phyloP scores from a whole-genome alignment of 2,329 filamentous ascomycete genomes.

The Xylariaceae sp. region DNA sequence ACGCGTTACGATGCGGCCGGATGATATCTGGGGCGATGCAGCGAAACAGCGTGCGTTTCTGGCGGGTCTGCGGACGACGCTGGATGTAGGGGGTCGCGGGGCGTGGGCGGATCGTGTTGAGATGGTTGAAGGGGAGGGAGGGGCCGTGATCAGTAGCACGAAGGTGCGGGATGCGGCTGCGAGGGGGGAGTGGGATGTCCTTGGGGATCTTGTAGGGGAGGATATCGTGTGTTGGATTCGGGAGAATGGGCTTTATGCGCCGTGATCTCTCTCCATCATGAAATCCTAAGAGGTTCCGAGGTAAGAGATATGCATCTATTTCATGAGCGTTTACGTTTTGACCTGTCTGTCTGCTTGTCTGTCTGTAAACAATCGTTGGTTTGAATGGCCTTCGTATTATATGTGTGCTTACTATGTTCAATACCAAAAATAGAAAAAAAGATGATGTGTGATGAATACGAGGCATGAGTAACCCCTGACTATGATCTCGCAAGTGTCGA shows the following conservation, averaged over 20 bases:
- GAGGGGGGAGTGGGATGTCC: slow-evolving; percentile 39
- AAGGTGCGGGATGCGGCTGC: slow-evolving; percentile 55
- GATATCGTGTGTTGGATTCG: slow-evolving; percentile 55
- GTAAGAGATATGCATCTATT: too few relatives aligned
- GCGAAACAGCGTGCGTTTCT: slow-evolving; percentile 53
- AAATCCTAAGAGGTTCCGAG: too few relatives aligned
- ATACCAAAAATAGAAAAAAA: too few relatives aligned
- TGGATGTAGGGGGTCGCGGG: slow-evolving; percentile 47
- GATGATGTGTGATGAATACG: too few relatives aligned
- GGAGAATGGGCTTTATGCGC: slow-evolving; percentile 49
- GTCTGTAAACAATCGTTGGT: too few relatives aligned
- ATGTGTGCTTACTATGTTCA: too few relatives aligned
- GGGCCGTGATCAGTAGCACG: slow-evolving; percentile 52
- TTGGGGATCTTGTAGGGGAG: slow-evolving; percentile 51
- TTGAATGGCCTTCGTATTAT: too few relatives aligned
- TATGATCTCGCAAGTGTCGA: too few relatives aligned
- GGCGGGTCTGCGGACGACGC: slow-evolving; percentile 41
- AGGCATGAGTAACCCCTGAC: too few relatives aligned
- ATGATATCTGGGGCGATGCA: slow-evolving; percentile 54
- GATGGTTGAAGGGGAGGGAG: slow-evolving; percentile 45
- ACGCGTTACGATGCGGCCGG: slow-evolving; percentile 58
- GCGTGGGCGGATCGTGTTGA: slow-evolving; percentile 58
- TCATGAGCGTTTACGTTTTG: too few relatives aligned
- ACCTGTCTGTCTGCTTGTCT: too few relatives aligned
- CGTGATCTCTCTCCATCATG: too few relatives aligned